phyloP scores from a whole-genome alignment of 768 basidiomycete species.

The Collybia sordida region DNA sequence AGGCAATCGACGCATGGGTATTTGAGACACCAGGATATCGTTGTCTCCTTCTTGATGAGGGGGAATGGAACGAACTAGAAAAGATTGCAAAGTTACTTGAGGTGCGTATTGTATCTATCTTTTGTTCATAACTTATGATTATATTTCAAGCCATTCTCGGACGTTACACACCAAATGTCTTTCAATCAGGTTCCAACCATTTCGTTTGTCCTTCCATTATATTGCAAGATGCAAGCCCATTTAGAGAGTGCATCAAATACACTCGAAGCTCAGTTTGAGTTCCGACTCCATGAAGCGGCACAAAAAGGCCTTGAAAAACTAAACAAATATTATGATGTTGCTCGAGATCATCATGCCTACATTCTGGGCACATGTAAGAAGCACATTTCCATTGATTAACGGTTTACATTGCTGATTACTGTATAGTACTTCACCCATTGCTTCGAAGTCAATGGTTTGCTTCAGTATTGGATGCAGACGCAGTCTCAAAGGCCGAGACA shows the following conservation, averaged over 20 bases:
- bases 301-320: conserved; percentile 24
- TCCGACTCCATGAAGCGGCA: conserved; percentile 22
- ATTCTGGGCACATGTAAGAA: conserved; percentile 26
- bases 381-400: background rate
- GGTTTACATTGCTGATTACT: background rate
- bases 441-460: conserved; percentile 10
- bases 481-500: conserved; percentile 1
- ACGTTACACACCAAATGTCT: no score
- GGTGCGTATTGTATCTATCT: no score
- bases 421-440: conserved; percentile 24
- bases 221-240: conserved; percentile 20
- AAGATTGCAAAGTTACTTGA: no score
- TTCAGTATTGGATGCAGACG: conserved; percentile 1
- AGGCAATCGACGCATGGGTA: conserved; percentile 34
- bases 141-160: no score
- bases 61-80: no score
- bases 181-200: conserved; percentile 29
- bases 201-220: conserved; percentile 30
- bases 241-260: conserved; percentile 9
- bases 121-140: no score
- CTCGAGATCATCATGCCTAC: conserved; percentile 26
- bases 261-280: background rate
- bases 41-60: no score
- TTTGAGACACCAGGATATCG: conserved; percentile 14
- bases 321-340: no score